A percentile compares a stretch with the other conserved stretches of the same genome.
phyloP scores from a whole-genome alignment of 2,329 filamentous ascomycete species.

The Cladophialophora yegresii region DNA sequence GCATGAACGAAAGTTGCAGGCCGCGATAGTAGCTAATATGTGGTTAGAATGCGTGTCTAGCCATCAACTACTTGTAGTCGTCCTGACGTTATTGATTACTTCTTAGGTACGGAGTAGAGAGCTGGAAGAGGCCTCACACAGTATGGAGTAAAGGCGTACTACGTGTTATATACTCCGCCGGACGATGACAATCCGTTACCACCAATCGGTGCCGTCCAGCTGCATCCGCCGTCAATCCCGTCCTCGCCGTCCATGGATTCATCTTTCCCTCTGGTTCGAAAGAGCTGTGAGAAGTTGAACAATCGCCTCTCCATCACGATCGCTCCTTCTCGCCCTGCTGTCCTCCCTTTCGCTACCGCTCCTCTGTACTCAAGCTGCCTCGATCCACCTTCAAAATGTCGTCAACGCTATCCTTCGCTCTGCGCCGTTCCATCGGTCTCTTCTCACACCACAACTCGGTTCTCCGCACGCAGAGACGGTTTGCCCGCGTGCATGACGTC shows the following conservation, averaged over 20 bases:
- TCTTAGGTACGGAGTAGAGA: background rate
- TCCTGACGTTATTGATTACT: background rate
- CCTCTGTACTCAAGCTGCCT: background rate
- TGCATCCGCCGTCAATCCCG: background rate
- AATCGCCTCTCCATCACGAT: background rate
- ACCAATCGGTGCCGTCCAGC: background rate
- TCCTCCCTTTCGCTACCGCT: background rate
- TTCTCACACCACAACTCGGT: slow-evolving; percentile 1
- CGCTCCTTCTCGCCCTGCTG: background rate
- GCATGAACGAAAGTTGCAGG: background rate
- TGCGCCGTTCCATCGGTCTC: slow-evolving; percentile 13
- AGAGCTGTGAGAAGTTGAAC: background rate
- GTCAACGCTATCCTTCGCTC: slow-evolving; percentile 4
- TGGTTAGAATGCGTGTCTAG: background rate
- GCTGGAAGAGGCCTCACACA: background rate
- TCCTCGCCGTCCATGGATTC: background rate
- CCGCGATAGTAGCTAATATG: background rate
- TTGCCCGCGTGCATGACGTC: slow-evolving; percentile 89
- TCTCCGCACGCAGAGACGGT: slow-evolving; percentile 65
- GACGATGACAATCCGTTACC: background rate
- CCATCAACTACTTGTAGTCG: background rate
- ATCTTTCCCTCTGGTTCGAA: background rate
- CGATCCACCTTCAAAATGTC: slow-evolving; percentile 13
- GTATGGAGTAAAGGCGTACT: too few species aligned
- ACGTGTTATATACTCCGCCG: background rate